Evolutionary conservation across 169 alveolate species (phyloP).

Genomic region (Eimeria necatrix): DNA sequence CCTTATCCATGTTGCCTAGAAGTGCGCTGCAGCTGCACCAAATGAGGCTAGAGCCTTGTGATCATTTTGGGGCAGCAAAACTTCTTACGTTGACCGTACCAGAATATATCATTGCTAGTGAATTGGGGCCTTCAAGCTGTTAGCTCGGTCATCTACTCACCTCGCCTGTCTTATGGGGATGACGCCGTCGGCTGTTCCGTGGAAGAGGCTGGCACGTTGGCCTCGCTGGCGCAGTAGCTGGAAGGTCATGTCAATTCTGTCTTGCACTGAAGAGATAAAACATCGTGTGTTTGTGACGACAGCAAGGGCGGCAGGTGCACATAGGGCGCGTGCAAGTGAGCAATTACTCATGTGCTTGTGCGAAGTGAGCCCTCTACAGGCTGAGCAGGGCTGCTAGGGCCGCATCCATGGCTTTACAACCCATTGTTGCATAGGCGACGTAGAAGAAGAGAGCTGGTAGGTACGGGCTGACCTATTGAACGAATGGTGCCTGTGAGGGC

Average conservation of each 20-base stretch:
- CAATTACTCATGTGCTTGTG: background rate
- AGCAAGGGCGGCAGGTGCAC: background rate
- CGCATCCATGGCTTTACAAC: background rate
- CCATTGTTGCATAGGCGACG: too few relatives aligned
- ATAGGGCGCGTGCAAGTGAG: background rate
- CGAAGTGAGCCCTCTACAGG: background rate
- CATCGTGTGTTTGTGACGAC: background rate
- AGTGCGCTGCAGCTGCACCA: background rate
- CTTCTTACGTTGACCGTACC: too few relatives aligned
- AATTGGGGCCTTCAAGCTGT: too few relatives aligned
- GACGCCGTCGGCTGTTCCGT: constrained; percentile 79
- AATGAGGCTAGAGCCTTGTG: background rate
- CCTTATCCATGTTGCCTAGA: too few relatives aligned
- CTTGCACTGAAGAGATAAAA: constrained; percentile 15
- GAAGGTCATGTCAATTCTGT: background rate
- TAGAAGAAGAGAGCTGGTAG: background rate
- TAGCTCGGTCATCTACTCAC: background rate
- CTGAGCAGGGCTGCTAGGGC: background rate
- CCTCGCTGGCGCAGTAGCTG: constrained; percentile 62
- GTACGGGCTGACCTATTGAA: constrained; percentile 59
- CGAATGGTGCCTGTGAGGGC: constrained; percentile 77
- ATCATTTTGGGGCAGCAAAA: too few relatives aligned
- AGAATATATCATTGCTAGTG: too few relatives aligned
- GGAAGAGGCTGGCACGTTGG: constrained; percentile 63
- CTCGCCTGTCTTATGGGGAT: constrained; percentile 73